Evolutionary conservation across 257 asterid genomes (phyloP).

Genomic region (Nicotiana noctiflora): DNA sequence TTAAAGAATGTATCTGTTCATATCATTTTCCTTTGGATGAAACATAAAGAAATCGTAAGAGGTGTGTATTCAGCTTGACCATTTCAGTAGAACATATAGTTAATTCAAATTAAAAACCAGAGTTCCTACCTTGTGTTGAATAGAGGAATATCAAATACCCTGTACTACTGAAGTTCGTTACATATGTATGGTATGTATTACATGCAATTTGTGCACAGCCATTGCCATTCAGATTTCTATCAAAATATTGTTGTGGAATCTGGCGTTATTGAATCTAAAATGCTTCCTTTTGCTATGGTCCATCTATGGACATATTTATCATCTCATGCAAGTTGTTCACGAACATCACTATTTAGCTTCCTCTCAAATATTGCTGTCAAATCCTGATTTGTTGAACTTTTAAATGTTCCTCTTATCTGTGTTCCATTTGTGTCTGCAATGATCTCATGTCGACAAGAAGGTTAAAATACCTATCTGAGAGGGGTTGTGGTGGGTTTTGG

Average conservation of each 20-base stretch:
- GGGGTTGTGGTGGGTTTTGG: no score
- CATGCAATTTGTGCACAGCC: neutral
- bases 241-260: neutral
- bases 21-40: neutral
- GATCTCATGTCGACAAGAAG: neutral
- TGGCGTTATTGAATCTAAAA: neutral
- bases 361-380: neutral
- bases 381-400: neutral
- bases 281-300: neutral
- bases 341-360: neutral
- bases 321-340: neutral
- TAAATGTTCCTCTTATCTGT: neutral
- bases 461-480: neutral
- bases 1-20: neutral
- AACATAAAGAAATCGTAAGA: neutral
- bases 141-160: neutral
- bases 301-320: conserved; percentile 2
- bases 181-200: neutral
- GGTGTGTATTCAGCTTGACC: neutral
- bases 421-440: neutral
- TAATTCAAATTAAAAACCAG: neutral
- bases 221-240: neutral
- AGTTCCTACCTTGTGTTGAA: neutral
- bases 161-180: neutral
- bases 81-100: neutral